phyloP scores from a whole-genome alignment of 2,329 filamentous ascomycete genomes.

The Cercospora zeina region DNA sequence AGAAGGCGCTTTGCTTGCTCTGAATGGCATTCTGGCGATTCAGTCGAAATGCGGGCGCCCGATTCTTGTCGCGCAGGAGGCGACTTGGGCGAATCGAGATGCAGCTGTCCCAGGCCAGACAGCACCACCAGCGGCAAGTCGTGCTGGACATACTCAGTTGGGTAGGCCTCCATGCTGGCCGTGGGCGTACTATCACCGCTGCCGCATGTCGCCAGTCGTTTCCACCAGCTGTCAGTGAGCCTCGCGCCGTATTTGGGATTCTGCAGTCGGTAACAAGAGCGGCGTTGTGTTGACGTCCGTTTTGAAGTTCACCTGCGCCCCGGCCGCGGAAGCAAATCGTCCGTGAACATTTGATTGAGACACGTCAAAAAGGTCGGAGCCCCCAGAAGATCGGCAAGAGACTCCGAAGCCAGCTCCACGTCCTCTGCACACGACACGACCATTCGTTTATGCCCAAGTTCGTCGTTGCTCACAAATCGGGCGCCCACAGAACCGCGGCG shows the following conservation, averaged over 20 bases:
- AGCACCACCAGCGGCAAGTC: slow-evolving; percentile 83
- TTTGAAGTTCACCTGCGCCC: background rate
- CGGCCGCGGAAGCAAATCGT: background rate
- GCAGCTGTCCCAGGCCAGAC: slow-evolving; percentile 64
- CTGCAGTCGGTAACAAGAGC: background rate
- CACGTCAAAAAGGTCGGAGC: background rate
- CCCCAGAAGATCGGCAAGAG: background rate
- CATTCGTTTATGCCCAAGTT: slow-evolving; percentile 27
- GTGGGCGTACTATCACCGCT: background rate
- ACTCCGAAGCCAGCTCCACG: background rate
- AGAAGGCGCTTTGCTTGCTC: slow-evolving; percentile 58
- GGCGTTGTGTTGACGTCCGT: background rate
- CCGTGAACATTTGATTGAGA: background rate
- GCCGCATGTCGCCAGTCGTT: slow-evolving; percentile 7
- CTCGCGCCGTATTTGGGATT: background rate
- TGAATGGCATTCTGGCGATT: slow-evolving; percentile 33
- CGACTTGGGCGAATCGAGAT: slow-evolving; percentile 33
- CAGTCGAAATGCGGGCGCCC: slow-evolving; percentile 33
- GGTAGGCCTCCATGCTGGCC: slow-evolving; percentile 72
- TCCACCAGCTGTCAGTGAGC: too few species aligned
- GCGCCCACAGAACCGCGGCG: slow-evolving; percentile 58
- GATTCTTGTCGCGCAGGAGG: slow-evolving; percentile 30
- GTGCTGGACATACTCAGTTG: slow-evolving; percentile 75
- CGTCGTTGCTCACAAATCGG: slow-evolving; percentile 46
- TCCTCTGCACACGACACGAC: slow-evolving; percentile 11